These are phyloP conservation scores for Neonectria faginata DNA, from an alignment of 2,329 filamentous ascomycete species.

Conservation along the genomic window DNA sequence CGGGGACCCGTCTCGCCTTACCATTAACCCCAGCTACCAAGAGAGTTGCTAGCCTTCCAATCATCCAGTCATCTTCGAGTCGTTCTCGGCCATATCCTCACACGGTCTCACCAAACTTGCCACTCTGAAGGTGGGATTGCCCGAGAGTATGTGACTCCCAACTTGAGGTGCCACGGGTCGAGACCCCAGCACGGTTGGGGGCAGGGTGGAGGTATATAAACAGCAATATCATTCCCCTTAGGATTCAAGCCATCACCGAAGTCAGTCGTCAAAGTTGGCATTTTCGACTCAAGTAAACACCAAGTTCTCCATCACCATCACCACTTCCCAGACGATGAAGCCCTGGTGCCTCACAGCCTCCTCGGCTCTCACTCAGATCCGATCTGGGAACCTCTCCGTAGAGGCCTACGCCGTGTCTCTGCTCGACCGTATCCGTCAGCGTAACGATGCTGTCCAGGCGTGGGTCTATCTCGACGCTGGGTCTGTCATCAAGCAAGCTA, in stretches of 20 bases:
- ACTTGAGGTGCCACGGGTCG: background rate
- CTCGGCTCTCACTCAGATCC: constrained; percentile 55
- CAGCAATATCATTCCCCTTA: no score
- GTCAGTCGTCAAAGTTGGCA: background rate
- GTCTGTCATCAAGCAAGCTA: constrained; percentile 61
- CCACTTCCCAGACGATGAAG: constrained; percentile 23
- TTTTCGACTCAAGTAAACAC: no score
- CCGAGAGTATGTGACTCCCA: background rate
- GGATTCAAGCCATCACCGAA: no score
- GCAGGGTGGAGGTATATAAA: background rate
- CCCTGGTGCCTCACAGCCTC: constrained; percentile 55
- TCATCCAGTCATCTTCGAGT: constrained; percentile 2
- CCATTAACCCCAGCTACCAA: background rate
- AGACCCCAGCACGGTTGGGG: background rate
- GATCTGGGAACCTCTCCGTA: constrained; percentile 58
- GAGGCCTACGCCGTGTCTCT: constrained; percentile 62
- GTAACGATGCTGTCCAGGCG: constrained; percentile 61
- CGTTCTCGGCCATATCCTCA: background rate
- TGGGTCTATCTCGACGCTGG: constrained; percentile 62
- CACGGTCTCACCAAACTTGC: constrained; percentile 6
- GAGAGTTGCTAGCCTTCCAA: background rate
- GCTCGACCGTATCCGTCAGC: constrained; percentile 56
- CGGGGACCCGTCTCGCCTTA: background rate
- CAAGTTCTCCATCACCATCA: constrained; percentile 17
- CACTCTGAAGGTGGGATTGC: background rate